These are phyloP conservation scores for Austroboletus eburneus DNA, from an alignment of 768 basidiomycete genomes.

Conservation along the genomic window DNA sequence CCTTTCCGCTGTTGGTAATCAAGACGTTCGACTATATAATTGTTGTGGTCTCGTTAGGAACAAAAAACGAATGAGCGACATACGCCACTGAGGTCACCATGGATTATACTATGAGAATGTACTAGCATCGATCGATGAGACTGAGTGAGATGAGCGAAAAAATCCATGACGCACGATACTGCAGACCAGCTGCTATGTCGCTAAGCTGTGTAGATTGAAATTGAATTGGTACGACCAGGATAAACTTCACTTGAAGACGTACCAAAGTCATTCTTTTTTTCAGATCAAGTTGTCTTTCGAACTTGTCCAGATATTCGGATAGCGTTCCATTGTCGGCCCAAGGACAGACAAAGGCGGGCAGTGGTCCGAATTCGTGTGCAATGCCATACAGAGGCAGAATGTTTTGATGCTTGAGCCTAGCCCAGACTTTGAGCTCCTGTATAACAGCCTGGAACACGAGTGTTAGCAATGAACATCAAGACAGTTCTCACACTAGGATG, in stretches of 20 bases:
- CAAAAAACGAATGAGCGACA: neutral
- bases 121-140: conserved; percentile 11
- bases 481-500: neutral
- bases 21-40: conserved; percentile 20
- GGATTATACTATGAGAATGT: conserved; percentile 25
- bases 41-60: neutral
- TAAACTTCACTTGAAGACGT: neutral
- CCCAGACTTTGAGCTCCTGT: conserved; percentile 31
- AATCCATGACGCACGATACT: conserved; percentile 12
- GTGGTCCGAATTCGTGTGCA: conserved; percentile 22
- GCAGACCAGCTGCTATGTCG: conserved; percentile 22
- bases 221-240: neutral
- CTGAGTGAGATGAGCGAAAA: neutral
- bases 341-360: conserved; percentile 31
- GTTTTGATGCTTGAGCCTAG: conserved; percentile 25
- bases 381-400: conserved; percentile 29
- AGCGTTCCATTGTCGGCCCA: conserved; percentile 33
- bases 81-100: conserved; percentile 40
- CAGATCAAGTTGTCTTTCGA: conserved; percentile 6
- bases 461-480: conserved; percentile 6
- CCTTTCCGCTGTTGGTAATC: conserved; percentile 7
- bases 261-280: conserved; percentile 17
- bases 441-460: conserved; percentile 16
- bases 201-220: conserved; percentile 14
- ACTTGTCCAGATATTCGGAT: conserved; percentile 26